These are phyloP conservation scores for Cystoisospora suis DNA, from an alignment of 169 alveolate species.

Conservation along the genomic window DNA sequence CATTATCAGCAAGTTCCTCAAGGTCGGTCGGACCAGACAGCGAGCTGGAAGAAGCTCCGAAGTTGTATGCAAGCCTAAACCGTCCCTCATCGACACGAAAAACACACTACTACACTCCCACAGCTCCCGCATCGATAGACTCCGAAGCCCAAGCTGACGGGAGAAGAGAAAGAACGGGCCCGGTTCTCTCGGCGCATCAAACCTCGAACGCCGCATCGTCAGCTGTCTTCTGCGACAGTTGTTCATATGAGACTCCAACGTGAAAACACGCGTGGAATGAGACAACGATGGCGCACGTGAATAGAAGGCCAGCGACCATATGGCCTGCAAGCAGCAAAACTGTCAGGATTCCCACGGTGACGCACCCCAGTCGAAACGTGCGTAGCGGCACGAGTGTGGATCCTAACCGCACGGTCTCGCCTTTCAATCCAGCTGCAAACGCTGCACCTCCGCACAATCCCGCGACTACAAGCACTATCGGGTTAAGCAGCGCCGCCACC, in stretches of 20 bases:
- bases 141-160: too few relatives aligned
- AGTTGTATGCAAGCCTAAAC: too few relatives aligned
- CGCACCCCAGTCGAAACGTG: constrained; percentile 13
- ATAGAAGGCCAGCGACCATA: not conserved
- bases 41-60: too few relatives aligned
- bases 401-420: not conserved
- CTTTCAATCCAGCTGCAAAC: not conserved
- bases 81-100: too few relatives aligned
- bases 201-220: not conserved
- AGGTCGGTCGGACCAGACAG: too few relatives aligned
- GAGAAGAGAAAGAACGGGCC: too few relatives aligned
- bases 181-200: too few relatives aligned
- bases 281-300: not conserved
- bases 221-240: constrained; percentile 15
- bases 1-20: too few relatives aligned
- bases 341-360: not conserved
- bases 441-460: constrained; percentile 43
- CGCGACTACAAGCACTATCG: constrained; percentile 3
- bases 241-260: constrained; percentile 53
- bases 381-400: not conserved
- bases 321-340: constrained; percentile 47
- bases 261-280: constrained; percentile 24
- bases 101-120: too few relatives aligned
- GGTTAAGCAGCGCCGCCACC: constrained; percentile 44
- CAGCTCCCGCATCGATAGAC: too few relatives aligned